A percentile compares a stretch with the other conserved stretches of the same genome.
These are phyloP conservation scores for Fagopyrum homotropicum DNA, from an alignment of 148 eudicot genomes.

Conservation along the genomic window DNA sequence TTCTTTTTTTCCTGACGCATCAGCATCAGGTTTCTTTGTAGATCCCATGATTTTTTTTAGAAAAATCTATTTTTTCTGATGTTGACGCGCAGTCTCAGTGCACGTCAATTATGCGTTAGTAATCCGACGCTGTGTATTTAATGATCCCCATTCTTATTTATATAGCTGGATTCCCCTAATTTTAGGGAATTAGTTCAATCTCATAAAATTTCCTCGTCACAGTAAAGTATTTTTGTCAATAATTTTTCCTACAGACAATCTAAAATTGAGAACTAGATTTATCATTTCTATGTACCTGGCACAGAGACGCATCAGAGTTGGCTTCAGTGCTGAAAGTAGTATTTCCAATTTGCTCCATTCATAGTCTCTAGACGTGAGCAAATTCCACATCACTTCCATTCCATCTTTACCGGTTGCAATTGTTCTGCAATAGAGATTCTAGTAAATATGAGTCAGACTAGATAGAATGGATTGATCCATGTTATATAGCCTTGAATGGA, in stretches of 20 bases:
- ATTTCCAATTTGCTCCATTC: constrained; percentile 60
- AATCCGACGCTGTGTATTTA: too few relatives aligned
- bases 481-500: background rate
- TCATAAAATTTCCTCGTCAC: background rate
- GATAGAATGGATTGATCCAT: background rate
- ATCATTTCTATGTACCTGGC: constrained; percentile 47
- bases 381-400: constrained; percentile 55
- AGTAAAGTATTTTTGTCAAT: background rate
- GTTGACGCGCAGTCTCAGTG: too few relatives aligned
- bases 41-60: too few relatives aligned
- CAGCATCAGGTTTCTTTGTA: too few relatives aligned
- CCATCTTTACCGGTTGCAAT: constrained; percentile 40
- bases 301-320: constrained; percentile 76
- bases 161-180: background rate
- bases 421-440: constrained; percentile 34
- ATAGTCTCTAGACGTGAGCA: constrained; percentile 46
- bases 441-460: background rate
- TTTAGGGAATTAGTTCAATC: background rate
- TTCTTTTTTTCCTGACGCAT: too few relatives aligned
- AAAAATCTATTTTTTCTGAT: background rate
- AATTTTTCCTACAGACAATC: background rate
- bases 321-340: constrained; percentile 35
- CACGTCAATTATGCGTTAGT: too few relatives aligned
- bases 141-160: too few relatives aligned
- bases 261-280: background rate